Conservation (phyloP, 495 filamentous ascomycete genomes). For the Acidomyces sp. region DNA sequence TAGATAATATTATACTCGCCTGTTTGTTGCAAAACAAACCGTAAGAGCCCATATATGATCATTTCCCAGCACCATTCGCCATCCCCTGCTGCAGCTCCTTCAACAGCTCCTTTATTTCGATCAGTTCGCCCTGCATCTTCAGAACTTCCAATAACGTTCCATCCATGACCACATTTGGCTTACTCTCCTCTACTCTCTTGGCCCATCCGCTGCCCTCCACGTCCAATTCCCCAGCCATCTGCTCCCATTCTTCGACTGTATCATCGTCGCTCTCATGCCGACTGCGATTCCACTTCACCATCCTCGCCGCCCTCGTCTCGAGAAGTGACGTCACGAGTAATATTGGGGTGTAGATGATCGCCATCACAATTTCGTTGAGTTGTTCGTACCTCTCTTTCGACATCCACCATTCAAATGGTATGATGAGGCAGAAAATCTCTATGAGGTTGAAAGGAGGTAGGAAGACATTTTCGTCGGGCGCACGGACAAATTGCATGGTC, state of each 20-base stretch:
- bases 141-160: slow-evolving; percentile 52
- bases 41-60: background rate
- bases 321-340: slow-evolving; percentile 64
- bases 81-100: slow-evolving; percentile 28
- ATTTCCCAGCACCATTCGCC: slow-evolving; percentile 10
- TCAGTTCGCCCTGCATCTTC: slow-evolving; percentile 55
- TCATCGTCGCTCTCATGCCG: slow-evolving; percentile 86
- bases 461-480: slow-evolving; percentile 95
- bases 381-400: slow-evolving; percentile 50
- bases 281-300: slow-evolving; percentile 56
- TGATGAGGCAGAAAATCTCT: slow-evolving; percentile 63
- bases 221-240: slow-evolving; percentile 55
- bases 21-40: background rate
- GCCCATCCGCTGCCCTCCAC: slow-evolving; percentile 72
- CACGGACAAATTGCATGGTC: slow-evolving; percentile 89
- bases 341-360: slow-evolving; percentile 68
- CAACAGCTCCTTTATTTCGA: slow-evolving; percentile 50
- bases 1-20: background rate
- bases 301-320: slow-evolving; percentile 55
- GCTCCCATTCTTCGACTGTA: slow-evolving; percentile 82
- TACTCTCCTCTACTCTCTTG: slow-evolving; percentile 56
- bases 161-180: slow-evolving; percentile 66
- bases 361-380: slow-evolving; percentile 82
- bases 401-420: slow-evolving; percentile 96
- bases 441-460: slow-evolving; percentile 88